Base-by-base conservation (phyloP, 73 alveolate species). In the Uronychia binucleata region DNA sequence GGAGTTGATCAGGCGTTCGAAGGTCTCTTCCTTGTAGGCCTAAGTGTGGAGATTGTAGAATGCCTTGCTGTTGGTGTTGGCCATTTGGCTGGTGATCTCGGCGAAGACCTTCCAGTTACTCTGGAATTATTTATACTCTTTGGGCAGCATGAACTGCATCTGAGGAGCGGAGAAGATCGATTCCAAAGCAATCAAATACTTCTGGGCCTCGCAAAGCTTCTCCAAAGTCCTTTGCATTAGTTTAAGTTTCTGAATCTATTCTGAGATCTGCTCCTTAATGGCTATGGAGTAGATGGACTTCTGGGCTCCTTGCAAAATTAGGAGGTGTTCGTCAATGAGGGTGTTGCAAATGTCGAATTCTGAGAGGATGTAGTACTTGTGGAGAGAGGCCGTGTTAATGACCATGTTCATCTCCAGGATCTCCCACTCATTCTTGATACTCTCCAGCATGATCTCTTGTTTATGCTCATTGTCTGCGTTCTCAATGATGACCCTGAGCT, bases 401-500 rank as follows among this genome's bases (percentile, higher is more conserved):
- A 58, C 59, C 30, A 30, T 89, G 78, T 26, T 89, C 93, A 46
- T 89, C 19, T 46, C 95, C 30, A 78, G 78, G 30, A 74, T 27
- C 29, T 86, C 91, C 92, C 92, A 87, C 28, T 89, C 92, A 14
- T 33, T 75, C 77, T 82, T 85, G 30, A 93, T 86, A 11, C 88
- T 58, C 26, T 79, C 76, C 33, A 89, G 77, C 19, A 75, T 79
- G 77, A 31, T 59, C 60, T 93, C 95, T 14, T 83, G 77, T 82
- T 84, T 88, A 31, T 83, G 58, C 83, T 93, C 97, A 19, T 93
- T 84, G 58, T 93, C 83, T 11, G 97, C 94, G 28, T 93, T 93
- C 30, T 82, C 85, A 26, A 81, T 79, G 31, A 93, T 85, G 11
- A 75, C 74, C 59, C 82, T 78, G 1, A 92, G 88, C 33, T 92